A percentile compares a stretch with the other conserved stretches of the same genome.
phyloP scores from a whole-genome alignment of 768 basidiomycete genomes.

The Cytidiella melzeri region DNA sequence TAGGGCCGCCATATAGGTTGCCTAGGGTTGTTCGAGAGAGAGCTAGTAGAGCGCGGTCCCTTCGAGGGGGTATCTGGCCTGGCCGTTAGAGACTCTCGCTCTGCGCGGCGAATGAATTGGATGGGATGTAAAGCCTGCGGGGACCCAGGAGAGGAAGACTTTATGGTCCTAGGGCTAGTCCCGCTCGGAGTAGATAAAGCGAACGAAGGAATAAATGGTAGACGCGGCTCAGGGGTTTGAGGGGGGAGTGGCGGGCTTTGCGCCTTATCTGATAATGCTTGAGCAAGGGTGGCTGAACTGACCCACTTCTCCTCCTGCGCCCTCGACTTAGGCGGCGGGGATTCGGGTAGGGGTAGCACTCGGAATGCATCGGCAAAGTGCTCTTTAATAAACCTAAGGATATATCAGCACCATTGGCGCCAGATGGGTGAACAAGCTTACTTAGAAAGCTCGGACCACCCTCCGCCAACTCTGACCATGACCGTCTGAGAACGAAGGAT shows the following conservation, averaged over 20 bases:
- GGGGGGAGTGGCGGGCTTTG: constrained; percentile 36
- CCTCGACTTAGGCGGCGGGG: constrained; percentile 35
- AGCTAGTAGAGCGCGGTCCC: constrained; percentile 35
- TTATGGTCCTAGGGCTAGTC: constrained; percentile 39
- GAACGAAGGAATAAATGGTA: constrained; percentile 58
- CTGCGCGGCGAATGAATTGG: constrained; percentile 81
- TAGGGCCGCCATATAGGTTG: constrained; percentile 58
- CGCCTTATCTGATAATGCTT: constrained; percentile 36
- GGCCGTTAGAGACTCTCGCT: constrained; percentile 43
- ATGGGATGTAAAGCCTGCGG: constrained; percentile 60
- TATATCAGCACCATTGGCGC: not conserved
- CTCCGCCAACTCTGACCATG: constrained; percentile 95
- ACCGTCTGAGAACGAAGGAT: constrained; percentile 88
- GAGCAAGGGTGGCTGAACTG: constrained; percentile 65
- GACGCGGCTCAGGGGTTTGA: constrained; percentile 62
- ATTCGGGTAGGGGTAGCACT: constrained; percentile 48
- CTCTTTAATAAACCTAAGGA: constrained; percentile 70
- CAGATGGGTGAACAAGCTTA: constrained; percentile 33
- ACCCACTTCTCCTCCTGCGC: constrained; percentile 76
- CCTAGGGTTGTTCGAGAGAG: constrained; percentile 40
- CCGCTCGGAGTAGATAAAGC: constrained; percentile 46
- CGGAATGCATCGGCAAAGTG: constrained; percentile 84
- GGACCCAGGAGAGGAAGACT: constrained; percentile 57
- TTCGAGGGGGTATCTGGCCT: constrained; percentile 67
- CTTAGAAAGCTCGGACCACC: constrained; percentile 91